Percentiles rank a stretch among this genome's conserved stretches.
Evolutionary conservation across 306 rosid species (phyloP).

Genomic region (Cicer cuneatum): DNA sequence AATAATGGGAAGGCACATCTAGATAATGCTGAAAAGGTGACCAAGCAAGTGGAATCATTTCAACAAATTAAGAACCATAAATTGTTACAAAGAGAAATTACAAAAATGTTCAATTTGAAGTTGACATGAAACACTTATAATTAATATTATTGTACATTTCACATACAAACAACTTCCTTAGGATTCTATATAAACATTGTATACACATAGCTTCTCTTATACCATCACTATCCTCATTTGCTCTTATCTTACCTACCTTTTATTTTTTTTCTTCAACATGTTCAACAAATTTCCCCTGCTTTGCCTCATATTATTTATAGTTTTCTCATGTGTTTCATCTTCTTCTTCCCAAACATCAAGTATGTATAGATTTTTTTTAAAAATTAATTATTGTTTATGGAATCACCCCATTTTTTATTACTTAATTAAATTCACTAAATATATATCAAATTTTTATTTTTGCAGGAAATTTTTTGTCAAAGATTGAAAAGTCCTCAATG

Average conservation of each 20-base stretch:
- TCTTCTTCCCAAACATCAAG: conserved; percentile 51
- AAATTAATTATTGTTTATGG: background rate
- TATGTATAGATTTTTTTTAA: too few relatives aligned
- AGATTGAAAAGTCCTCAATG: conserved; percentile 17
- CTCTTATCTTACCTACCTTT: background rate
- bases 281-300: conserved; percentile 19
- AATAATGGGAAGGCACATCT: conserved; percentile 2
- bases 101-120: conserved; percentile 3
- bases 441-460: background rate
- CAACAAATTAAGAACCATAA: background rate
- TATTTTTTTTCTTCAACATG: conserved; percentile 35
- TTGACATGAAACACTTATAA: conserved; percentile 14
- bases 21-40: conserved; percentile 11
- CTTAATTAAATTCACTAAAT: background rate
- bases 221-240: background rate
- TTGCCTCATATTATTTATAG: conserved; percentile 35
- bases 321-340: conserved; percentile 36
- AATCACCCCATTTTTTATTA: background rate
- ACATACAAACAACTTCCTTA: background rate
- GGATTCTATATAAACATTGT: conserved; percentile 32
- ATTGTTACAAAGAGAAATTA: background rate
- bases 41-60: background rate
- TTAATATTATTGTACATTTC: background rate
- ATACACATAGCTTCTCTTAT: conserved; percentile 5
- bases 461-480: conserved; percentile 49